Base-by-base conservation (phyloP, 805 yeast species). In the Yarrowia bubula region DNA sequence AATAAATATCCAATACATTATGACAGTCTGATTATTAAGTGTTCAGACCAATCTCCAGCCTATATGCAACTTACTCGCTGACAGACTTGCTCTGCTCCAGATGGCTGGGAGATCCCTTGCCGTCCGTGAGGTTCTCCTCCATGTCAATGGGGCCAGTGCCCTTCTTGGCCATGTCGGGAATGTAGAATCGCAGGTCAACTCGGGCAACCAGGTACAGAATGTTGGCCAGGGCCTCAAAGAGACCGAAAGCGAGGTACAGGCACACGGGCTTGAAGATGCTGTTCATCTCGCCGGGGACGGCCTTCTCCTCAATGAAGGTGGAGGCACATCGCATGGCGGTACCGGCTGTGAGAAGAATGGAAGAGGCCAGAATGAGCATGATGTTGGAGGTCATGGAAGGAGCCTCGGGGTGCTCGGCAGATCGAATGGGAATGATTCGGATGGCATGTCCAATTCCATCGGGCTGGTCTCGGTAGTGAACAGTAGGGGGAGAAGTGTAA, bases 141-240 rank as follows among this genome's bases (percentile, higher is more conserved):
- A 18, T 4, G 14, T 58, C 43, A n/a, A 28, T 13, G 31, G 97
- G 47, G 77, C 71, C 97, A 79, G 92, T 95, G 91, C 0, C 75
- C 47, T 71, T 70, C 13, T 79, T 81, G 66, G 84, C 76, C 51
- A 74, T 75, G 74, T 88, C 92, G 15, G 95, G 93, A 75, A 89
- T 85, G 80, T 89, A 89, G 76, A 89, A 89, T 74, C 95, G 81
- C 71, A 89, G 79, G 73, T 89, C 95, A 61, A 86, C 84, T 73
- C 96, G 82, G 15, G 86, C 85, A 39, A 86, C 71, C 65, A 89
- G 73, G 72, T 86, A 87, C 38, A 86, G 68, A 9, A 84, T 64
- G 68, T 86, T 82, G 65, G 86, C 84, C 33, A 86, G 70, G 0
- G 80, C 77, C 76, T 89, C 95, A 55, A 86, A 77, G 4, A 81